Base-by-base conservation (phyloP, 2,329 filamentous ascomycete genomes). In the Fusarium subglutinans region DNA sequence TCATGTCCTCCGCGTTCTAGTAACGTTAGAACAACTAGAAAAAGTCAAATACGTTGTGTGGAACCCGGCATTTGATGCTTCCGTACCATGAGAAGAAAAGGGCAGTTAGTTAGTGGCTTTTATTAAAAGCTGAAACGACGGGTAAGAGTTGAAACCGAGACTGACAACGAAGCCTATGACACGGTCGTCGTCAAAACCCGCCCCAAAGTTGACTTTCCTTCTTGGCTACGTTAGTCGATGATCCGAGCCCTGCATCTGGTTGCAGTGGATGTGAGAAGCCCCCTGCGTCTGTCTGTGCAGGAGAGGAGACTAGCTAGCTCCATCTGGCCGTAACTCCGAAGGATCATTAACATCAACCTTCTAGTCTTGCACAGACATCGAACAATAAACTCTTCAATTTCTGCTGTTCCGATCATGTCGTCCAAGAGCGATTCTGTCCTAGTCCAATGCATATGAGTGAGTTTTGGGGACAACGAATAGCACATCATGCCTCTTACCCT, bases 301-400 rank as follows among this genome's bases (percentile, higher is more conserved):
- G 60, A 54, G 61, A 41, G 44, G 62, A 56, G 61, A 43, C 76
- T 77, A 77, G 54, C 76, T 77, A 77, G 54, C 76, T 78, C 20
- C 15, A 71, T 78, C 38, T 57, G 66, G 72, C 41, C 41, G 33
- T 55, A 73, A 66, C 60, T 51, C 76, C 76, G 76, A 74, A 74
- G 65, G 40, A 67, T 51, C 65, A 70, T 73, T 61, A 54, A 66
- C 59, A 55, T 65, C 55, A 59, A 72, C 62, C 60, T 63, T 51
- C 69, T 35, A 11, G 50, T 35, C 38, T 67, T 48, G 40, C 57
- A 33, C 44, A 48, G 48, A 47, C 70, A 40, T 60, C 58, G 51
- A 68, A 56, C 64, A 40, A 61, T 10, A 28, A 56, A 26, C 50
- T 61, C n/a, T 58, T 45, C 33, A 55, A 44, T 38, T 47, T 56